Evolutionary conservation across 768 basidiomycete genomes (phyloP).

Genomic region (Tylopilus intermedius): DNA sequence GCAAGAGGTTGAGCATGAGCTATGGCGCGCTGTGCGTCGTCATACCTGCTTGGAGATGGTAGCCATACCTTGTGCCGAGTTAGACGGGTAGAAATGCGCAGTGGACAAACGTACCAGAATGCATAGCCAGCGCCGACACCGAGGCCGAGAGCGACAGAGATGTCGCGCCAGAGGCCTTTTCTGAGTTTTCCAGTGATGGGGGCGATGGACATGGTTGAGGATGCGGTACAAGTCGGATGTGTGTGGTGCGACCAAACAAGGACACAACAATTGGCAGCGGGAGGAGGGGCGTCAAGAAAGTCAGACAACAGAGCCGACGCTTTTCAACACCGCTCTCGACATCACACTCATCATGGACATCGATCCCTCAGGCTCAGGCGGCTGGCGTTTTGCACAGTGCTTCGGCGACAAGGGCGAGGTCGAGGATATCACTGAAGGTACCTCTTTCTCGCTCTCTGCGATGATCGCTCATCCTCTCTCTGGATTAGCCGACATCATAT

Average conservation of each 20-base stretch:
- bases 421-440: conserved; percentile 99
- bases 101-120: conserved; percentile 66
- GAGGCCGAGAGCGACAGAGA: conserved; percentile 70
- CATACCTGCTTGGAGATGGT: conserved; percentile 74
- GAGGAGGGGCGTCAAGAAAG: conserved; percentile 14
- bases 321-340: conserved; percentile 10
- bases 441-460: conserved; percentile 21
- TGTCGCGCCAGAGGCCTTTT: conserved; percentile 86
- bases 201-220: conserved; percentile 68
- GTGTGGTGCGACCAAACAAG: conserved; percentile 27
- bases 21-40: not conserved
- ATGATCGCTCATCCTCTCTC: conserved; percentile 11
- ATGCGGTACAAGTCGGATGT: conserved; percentile 28
- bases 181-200: conserved; percentile 93
- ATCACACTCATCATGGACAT: conserved; percentile 58
- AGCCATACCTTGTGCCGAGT: conserved; percentile 62
- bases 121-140: conserved; percentile 70
- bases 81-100: conserved; percentile 19
- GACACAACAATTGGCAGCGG: conserved; percentile 27
- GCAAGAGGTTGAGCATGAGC: conserved; percentile 14
- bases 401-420: conserved; percentile 99
- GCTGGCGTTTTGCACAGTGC: conserved; percentile 99
- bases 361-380: conserved; percentile 77
- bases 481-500: conserved; percentile 93
- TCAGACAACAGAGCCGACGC: conserved; percentile 12